Evolutionary conservation across 2,329 filamentous ascomycete genomes (phyloP).

Genomic region (Coniochaeta hoffmannii): DNA sequence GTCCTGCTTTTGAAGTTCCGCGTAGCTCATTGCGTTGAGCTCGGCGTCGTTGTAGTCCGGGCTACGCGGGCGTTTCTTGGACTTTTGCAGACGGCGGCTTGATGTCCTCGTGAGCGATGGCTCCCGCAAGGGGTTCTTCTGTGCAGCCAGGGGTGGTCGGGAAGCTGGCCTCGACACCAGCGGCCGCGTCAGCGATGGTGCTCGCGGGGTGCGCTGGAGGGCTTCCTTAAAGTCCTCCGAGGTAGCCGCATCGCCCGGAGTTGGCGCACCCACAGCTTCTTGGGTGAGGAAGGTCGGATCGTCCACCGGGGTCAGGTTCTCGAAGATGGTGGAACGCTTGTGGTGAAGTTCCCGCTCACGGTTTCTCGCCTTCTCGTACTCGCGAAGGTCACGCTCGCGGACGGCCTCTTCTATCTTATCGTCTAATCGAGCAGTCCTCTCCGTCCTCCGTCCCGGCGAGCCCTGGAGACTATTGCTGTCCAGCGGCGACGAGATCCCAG

Average conservation of each 20-base stretch:
- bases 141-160: slow-evolving; percentile 2
- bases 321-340: slow-evolving; percentile 19
- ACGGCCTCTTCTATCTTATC: slow-evolving; percentile 9
- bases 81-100: slow-evolving; percentile 12
- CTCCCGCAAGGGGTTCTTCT: slow-evolving; percentile 6
- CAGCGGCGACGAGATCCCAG: slow-evolving; percentile 4
- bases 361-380: slow-evolving; percentile 10
- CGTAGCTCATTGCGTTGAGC: slow-evolving; percentile 46
- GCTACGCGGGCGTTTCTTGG: slow-evolving; percentile 34
- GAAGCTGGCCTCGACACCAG: not conserved
- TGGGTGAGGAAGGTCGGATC: slow-evolving; percentile 16
- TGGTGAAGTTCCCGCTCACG: slow-evolving; percentile 16
- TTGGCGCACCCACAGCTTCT: slow-evolving; percentile 18
- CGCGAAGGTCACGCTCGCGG: slow-evolving; percentile 13
- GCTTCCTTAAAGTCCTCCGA: slow-evolving; percentile 21
- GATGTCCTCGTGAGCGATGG: slow-evolving; percentile 9
- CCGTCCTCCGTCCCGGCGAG: not conserved
- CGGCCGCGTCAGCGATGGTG: not conserved
- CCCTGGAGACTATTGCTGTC: not conserved
- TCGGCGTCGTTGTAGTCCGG: slow-evolving; percentile 51
- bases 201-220: slow-evolving; percentile 19
- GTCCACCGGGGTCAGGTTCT: slow-evolving; percentile 16
- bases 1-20: slow-evolving; percentile 39
- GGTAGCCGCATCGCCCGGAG: slow-evolving; percentile 12
- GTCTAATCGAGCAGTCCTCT: slow-evolving; percentile 7